Evolutionary conservation across 2,329 filamentous ascomycete species (phyloP), one percentile per base, ranked within the genome.

Genomic region (Neopestalotiopsis rosae): DNA sequence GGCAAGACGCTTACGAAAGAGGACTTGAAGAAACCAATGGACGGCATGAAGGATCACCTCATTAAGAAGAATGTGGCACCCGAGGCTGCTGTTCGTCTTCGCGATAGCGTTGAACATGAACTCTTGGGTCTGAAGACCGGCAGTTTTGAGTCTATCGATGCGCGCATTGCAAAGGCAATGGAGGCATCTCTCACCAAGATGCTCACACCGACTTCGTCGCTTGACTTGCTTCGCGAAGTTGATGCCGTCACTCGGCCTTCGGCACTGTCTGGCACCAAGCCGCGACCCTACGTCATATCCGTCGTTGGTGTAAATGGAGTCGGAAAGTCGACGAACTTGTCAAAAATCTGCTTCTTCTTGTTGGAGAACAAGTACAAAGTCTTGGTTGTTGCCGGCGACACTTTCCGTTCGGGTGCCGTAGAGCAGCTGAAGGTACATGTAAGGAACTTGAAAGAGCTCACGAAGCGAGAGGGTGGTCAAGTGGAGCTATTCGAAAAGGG

Each of bases 301-400:
- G 97, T 99, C 71, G 96, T 99, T 58, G 96, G 96, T 71, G 96
- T 99, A 78, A 99, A 99, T 80, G 96, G 96, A 67, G 96, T 99
- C 49, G 96, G 96, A 77, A 99, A 99, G 84, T 98, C 95, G 17
- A 99, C 96, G 66, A 98, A 98, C 79, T 87, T 99, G 49, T 95
- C 94, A 80, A 99, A 99, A 82, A 97, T 99, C 73, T 97, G 95
- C 81, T 99, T 96, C 83, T 99, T 99, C 84, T 86, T 99, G 49
- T 86, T 99, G 40, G 95, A 99, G 81, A 99, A 99, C 85, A 95
- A 97, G 79, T 97, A 97, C 85, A 93, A 93, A 77, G 94, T 99
- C 17, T 88, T 99, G 68, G 94, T 99, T 73, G 95, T 94, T 14
- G 95, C 96, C 10, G 96, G 94, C 74, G 95, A 99, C 80, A 99